Conservation (phyloP, 2,329 filamentous ascomycete species). For the Alternaria brassicicola region DNA sequence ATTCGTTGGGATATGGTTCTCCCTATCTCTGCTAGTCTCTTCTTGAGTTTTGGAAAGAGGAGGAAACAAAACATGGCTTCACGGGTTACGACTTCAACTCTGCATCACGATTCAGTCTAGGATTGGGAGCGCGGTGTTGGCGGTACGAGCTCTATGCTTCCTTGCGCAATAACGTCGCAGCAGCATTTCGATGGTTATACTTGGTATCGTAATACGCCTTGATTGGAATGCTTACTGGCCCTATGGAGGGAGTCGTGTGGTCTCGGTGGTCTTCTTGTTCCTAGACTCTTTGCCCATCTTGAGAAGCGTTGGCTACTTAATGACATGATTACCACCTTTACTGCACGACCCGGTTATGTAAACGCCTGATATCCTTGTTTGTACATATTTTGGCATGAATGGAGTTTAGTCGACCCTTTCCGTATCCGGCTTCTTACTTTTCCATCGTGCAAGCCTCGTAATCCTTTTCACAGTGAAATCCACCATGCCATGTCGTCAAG, state of each 20-base stretch:
- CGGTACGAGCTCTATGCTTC: conserved; percentile 30
- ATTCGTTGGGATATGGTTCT: conserved; percentile 11
- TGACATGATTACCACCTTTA: conserved; percentile 43
- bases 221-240: conserved; percentile 40
- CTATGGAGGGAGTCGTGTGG: conserved; percentile 45
- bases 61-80: conserved; percentile 31
- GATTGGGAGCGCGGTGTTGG: conserved; percentile 44
- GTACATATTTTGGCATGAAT: neutral
- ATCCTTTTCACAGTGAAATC: neutral
- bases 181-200: conserved; percentile 46
- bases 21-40: conserved; percentile 10
- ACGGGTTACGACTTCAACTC: conserved; percentile 42
- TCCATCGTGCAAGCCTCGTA: neutral
- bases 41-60: conserved; percentile 19
- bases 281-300: conserved; percentile 32
- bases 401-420: neutral
- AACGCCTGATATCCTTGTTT: neutral
- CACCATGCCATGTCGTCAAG: neutral
- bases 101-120: conserved; percentile 43
- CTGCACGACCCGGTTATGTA: neutral
- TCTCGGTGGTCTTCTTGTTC: conserved; percentile 45
- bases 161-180: conserved; percentile 33
- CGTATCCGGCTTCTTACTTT: too few relatives aligned
- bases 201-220: conserved; percentile 41
- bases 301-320: conserved; percentile 38